phyloP scores from a whole-genome alignment of 2,329 filamentous ascomycete species.

The Nemania serpens region DNA sequence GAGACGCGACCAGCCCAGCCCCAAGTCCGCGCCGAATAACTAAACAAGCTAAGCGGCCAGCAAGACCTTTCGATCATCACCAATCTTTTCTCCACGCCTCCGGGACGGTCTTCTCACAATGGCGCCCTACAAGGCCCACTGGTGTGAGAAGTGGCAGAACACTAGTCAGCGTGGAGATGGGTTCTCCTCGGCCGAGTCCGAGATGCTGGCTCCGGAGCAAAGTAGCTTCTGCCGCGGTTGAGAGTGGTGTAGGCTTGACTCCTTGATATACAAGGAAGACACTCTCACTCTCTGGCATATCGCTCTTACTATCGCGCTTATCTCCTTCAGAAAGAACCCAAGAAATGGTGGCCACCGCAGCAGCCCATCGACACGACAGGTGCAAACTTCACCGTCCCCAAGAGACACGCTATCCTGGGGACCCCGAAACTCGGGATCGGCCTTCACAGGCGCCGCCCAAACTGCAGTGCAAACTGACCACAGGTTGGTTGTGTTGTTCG shows the following conservation, averaged over 20 bases:
- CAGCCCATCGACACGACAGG: not conserved
- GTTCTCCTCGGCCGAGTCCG: constrained; percentile 59
- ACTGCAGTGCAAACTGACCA: constrained; percentile 26
- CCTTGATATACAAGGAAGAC: not conserved
- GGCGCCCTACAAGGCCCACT: not conserved
- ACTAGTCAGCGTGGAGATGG: constrained; percentile 37
- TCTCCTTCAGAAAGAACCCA: constrained; percentile 61
- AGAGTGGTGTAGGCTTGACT: constrained; percentile 13
- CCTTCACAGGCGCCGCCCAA: constrained; percentile 7
- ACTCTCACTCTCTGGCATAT: constrained; percentile 40
- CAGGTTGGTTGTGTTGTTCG: constrained; percentile 32
- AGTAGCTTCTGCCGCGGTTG: constrained; percentile 49
- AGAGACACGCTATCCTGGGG: not conserved
- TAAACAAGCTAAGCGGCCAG: constrained; percentile 13
- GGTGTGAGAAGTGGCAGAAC: constrained; percentile 36
- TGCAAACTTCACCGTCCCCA: not conserved
- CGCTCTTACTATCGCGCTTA: constrained; percentile 62
- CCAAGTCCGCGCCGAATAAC: constrained; percentile 29
- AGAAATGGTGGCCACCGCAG: constrained; percentile 40
- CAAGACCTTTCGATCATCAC: constrained; percentile 31
- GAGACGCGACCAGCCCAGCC: constrained; percentile 59
- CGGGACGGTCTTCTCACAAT: constrained; percentile 29
- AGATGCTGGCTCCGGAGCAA: constrained; percentile 63
- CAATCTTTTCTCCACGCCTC: constrained; percentile 39
- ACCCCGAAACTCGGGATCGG: constrained; percentile 1